Evolutionary conservation across 306 rosid species (phyloP).

Genomic region (Ziziphus jujuba): DNA sequence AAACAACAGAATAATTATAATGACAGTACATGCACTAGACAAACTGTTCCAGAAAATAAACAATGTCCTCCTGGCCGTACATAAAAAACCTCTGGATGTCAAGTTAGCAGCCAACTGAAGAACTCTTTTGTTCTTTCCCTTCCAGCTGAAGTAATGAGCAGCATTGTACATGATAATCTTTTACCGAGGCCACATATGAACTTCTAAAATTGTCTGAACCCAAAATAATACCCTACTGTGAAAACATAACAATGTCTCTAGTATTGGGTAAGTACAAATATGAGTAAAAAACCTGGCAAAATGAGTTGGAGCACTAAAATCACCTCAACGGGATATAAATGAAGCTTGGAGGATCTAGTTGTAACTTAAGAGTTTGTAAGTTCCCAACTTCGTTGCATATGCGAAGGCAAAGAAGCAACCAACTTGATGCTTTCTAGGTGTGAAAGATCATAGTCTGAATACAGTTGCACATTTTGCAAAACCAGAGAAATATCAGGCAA

Average conservation of each 20-base stretch:
- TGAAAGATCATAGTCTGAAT: constrained; percentile 55
- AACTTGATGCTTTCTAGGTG: constrained; percentile 54
- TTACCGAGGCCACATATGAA: neutral
- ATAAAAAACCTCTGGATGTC: neutral
- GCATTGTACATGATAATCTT: neutral
- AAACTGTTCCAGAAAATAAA: neutral
- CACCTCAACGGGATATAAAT: neutral
- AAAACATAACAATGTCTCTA: neutral
- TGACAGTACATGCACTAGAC: no score
- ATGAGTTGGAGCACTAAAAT: neutral
- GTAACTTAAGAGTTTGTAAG: constrained; percentile 41
- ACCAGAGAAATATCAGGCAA: constrained; percentile 72
- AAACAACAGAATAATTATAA: no score
- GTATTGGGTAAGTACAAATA: neutral
- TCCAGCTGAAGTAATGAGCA: neutral
- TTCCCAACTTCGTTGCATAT: constrained; percentile 92
- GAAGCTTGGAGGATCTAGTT: constrained; percentile 8
- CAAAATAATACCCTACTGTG: neutral
- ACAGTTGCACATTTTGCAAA: constrained; percentile 45
- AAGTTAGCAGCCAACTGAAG: neutral
- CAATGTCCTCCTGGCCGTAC: neutral
- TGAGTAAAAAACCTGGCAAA: neutral
- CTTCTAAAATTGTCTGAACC: neutral
- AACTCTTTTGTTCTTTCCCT: neutral
- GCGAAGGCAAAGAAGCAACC: constrained; percentile 66